Evolutionary conservation across 2,329 filamentous ascomycete genomes (phyloP).

Genomic region (Trichoderma sp.): DNA sequence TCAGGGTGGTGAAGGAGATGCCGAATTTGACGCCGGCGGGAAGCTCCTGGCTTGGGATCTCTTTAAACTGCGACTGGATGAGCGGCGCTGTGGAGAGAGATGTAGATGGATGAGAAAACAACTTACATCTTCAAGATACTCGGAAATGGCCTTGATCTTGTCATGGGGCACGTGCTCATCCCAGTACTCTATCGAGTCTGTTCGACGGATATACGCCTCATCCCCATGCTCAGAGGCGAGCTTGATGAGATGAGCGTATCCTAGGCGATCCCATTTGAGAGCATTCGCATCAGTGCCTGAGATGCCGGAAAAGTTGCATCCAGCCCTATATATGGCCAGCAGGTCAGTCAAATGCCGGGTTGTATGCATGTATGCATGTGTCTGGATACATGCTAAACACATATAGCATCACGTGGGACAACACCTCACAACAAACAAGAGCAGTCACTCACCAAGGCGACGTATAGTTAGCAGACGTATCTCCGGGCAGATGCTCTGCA

Average conservation of each 20-base stretch:
- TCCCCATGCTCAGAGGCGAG: conserved; percentile 32
- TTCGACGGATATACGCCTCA: conserved; percentile 36
- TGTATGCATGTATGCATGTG: neutral
- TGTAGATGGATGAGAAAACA: neutral
- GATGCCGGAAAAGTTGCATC: conserved; percentile 45
- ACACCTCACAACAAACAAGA: neutral
- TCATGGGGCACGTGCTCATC: conserved; percentile 37
- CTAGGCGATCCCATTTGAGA: conserved; percentile 40
- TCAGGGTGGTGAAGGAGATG: conserved; percentile 37
- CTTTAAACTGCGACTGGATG: conserved; percentile 28
- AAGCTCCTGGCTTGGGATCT: conserved; percentile 30
- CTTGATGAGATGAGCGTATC: conserved; percentile 38
- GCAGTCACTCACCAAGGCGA: conserved; percentile 37
- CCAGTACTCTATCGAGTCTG: conserved; percentile 41
- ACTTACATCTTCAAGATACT: conserved; percentile 41
- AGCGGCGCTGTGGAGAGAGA: neutral
- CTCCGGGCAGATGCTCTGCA: conserved; percentile 41
- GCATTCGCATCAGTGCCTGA: conserved; percentile 42
- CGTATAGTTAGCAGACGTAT: conserved; percentile 38
- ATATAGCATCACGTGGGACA: neutral
- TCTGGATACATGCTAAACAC: neutral
- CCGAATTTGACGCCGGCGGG: conserved; percentile 35
- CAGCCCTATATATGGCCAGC: conserved; percentile 31
- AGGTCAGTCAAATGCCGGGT: neutral
- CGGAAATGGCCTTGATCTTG: conserved; percentile 41